Base-by-base conservation (phyloP, 2,329 filamentous ascomycete genomes). In the Sporothrix protearum region DNA sequence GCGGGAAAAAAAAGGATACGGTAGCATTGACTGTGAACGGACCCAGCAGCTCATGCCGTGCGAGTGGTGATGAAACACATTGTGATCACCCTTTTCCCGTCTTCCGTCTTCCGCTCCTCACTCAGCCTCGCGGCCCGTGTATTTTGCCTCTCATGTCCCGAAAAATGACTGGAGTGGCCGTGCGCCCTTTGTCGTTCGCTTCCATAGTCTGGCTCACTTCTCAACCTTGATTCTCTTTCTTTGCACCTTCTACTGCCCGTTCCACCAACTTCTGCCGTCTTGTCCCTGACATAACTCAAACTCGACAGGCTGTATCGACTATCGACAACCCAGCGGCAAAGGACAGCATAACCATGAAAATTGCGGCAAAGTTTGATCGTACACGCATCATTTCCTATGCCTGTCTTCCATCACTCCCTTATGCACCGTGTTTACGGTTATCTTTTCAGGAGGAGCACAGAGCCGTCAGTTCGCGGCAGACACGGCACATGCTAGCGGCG, bases 21-120 rank as follows among this genome's bases (percentile, higher is more conserved):
- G 33, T 64, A 42, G 59, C 36, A 61, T 22, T 36, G 55, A 19
- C 30, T 16, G 33, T 33, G 55, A 19, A 61, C 33, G 33, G 55
- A 39, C 36, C 39, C 12, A 28, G 10, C 25, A 6, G 36, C 12
- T 12, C 36, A 42, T 64, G 59, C 36, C 59, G 59, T 45, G 59
- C 45, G 10, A 47, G 36, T 45, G 59, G 36, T 28, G 59, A 64
- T 64, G 36, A 64, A 64, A 64, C 59, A 64, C 36, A 4, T 45
- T 22, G 25, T 64, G 36, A 42, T 64, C 22, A 64, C 28, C 59
- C 22, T 53, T 53, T 9, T 12, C 53, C 39, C 39, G 39, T 42
- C 39, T 59, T 39, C 55, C 55, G 28, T 59, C 55, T 19, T 33
- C 55, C 55, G 55, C 28, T n/a, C 55, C 28, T 30, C 28, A 47